Conservation (phyloP, 75 land plant genomes). For the Selaginella moellendorffii region DNA sequence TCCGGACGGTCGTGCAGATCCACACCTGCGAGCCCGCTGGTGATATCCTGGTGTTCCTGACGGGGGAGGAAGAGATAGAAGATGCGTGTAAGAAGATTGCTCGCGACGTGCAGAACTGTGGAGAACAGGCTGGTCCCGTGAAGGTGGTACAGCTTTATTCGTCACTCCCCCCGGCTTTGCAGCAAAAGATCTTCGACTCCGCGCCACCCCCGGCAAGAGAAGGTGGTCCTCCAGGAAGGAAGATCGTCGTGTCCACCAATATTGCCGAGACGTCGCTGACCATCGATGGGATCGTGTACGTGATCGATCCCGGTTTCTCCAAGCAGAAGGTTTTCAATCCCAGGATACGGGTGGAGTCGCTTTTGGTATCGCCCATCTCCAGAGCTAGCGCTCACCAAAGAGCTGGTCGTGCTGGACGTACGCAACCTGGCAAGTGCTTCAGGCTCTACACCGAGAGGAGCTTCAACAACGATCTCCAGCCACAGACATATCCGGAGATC, state of each 20-base stretch:
- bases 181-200: slow-evolving; percentile 93
- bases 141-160: slow-evolving; percentile 91
- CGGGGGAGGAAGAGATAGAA: slow-evolving; percentile 94
- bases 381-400: slow-evolving; percentile 97
- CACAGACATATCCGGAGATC: slow-evolving; percentile 93
- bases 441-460: slow-evolving; percentile 79
- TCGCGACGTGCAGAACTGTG: slow-evolving; percentile 58
- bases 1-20: slow-evolving; percentile 83
- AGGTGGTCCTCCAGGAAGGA: slow-evolving; percentile 70
- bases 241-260: slow-evolving; percentile 97
- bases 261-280: slow-evolving; percentile 98
- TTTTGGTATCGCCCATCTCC: slow-evolving; percentile 92
- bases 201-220: slow-evolving; percentile 77
- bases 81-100: slow-evolving; percentile 85
- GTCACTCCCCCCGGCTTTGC: slow-evolving; percentile 89
- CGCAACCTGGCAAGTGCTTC: slow-evolving; percentile 92
- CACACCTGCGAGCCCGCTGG: slow-evolving; percentile 77
- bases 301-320: slow-evolving; percentile 90
- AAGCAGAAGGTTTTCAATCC: slow-evolving; percentile 92
- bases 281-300: slow-evolving; percentile 92
- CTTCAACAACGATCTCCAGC: slow-evolving; percentile 77
- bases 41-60: slow-evolving; percentile 43
- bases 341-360: slow-evolving; percentile 84
- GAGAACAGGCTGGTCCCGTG: slow-evolving; percentile 84
- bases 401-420: slow-evolving; percentile 90